Evolutionary conservation across 2,329 filamentous ascomycete species (phyloP).

Genomic region (Aspergillus eucalypticola): DNA sequence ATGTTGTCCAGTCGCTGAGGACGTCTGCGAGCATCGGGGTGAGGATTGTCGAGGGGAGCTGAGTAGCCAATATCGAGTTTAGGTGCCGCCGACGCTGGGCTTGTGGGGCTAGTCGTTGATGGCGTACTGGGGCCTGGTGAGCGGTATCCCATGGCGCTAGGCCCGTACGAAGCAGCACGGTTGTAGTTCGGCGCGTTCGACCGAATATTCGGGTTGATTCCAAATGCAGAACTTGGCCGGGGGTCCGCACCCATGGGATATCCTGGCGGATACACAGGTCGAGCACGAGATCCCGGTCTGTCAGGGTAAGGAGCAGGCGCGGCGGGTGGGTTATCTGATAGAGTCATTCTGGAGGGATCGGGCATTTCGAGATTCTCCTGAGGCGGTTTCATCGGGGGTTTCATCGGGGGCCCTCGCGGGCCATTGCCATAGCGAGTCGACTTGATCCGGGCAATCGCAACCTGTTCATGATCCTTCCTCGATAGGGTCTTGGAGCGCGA

Average conservation of each 20-base stretch:
- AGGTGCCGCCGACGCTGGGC: constrained; percentile 35
- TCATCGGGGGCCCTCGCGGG: constrained; percentile 41
- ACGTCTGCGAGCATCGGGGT: constrained; percentile 33
- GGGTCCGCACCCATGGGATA: constrained; percentile 39
- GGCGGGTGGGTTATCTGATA: constrained; percentile 36
- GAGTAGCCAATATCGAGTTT: constrained; percentile 51
- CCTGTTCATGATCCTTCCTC: constrained; percentile 87
- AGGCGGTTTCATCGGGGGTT: constrained; percentile 45
- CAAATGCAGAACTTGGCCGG: constrained; percentile 50
- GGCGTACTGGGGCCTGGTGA: constrained; percentile 36
- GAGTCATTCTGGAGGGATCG: constrained; percentile 48
- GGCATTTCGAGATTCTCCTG: constrained; percentile 51
- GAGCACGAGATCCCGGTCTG: constrained; percentile 34
- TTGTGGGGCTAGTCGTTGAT: constrained; percentile 30
- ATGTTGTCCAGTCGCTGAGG: constrained; percentile 30
- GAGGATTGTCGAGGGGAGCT: constrained; percentile 45
- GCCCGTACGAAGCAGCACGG: constrained; percentile 35
- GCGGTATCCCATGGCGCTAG: constrained; percentile 37
- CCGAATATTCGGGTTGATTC: constrained; percentile 51
- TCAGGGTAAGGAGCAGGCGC: constrained; percentile 46
- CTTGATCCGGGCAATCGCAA: constrained; percentile 85
- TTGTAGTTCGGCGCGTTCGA: constrained; percentile 41
- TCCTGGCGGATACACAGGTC: constrained; percentile 33
- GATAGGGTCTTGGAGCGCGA: constrained; percentile 80
- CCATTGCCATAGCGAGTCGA: constrained; percentile 69